Evolutionary conservation across 2,329 filamentous ascomycete genomes (phyloP), one percentile per base, ranked within the genome.

Genomic region (Venturiaceae sp.): DNA sequence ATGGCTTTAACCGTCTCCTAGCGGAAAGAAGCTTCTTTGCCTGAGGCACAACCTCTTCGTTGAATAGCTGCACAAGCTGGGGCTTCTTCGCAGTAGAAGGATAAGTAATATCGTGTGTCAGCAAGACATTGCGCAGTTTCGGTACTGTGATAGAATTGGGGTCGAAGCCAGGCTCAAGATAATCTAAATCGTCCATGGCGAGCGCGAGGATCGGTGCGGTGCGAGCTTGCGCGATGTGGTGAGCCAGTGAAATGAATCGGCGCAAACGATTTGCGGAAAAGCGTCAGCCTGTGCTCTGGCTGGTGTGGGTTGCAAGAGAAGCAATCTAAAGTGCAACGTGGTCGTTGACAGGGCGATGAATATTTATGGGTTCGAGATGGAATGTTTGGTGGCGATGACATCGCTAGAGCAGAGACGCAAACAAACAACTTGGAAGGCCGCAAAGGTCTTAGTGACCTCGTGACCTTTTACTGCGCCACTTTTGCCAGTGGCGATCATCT

Each of bases 31-130:
- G 81, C 72, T 87, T 88, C 64, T 83, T 82, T 1, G 90, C 86
- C 66, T 92, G 86, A 0, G 92, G 88, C 4, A 89, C 75, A 30
- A 99, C 81, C 62, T 94, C 78, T 33, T 87, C 79, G 68, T 87
- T 85, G 73, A 99, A 91, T 52, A 97, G 83, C 7, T 88, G 84
- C 61, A 99, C 80, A 23, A 99, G 83, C 68, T 95, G 87, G 0
- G 84, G 77, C 76, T 99, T 99, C 76, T 97, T 99, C 13, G 94
- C 91, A 4, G 86, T 92, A 0, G 90, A 86, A 5, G 92, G 87
- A 69, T 96, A 97, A 37, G 84, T 76, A 67, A 97, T 78, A 69
- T 91, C 88, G 75, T 99, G 90, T 63, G 85, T 87, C 67, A 97
- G 88, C 60, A 99, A 83, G 64, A 97, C 95, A 53, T 88, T 92